A percentile compares a stretch with the other conserved stretches of the same genome.
These are phyloP conservation scores for Silene noctiflora DNA, from an alignment of 179 eudicot genomes.

Conservation along the genomic window DNA sequence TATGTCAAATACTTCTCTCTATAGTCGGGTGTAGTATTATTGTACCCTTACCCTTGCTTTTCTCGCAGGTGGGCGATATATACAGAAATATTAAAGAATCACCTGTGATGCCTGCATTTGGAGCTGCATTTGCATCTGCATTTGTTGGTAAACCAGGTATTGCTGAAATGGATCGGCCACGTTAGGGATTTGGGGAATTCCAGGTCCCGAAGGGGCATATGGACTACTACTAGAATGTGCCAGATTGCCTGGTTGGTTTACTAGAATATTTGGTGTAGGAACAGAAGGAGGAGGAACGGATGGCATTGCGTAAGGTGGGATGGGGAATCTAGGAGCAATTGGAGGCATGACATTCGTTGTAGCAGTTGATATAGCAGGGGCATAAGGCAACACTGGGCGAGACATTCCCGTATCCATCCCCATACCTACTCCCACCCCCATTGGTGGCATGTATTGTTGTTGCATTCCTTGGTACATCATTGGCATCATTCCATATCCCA, in stretches of 20 bases:
- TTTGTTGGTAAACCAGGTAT: constrained; percentile 51
- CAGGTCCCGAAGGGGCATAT: constrained; percentile 24
- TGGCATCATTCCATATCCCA: constrained; percentile 78
- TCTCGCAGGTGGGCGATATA: too few relatives aligned
- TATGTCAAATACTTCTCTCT: too few relatives aligned
- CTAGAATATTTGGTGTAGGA: constrained; percentile 4
- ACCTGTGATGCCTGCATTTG: constrained; percentile 29
- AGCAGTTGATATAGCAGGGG: constrained; percentile 36
- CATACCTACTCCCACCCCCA: constrained; percentile 56
- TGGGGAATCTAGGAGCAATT: constrained; percentile 43
- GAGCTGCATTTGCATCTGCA: constrained; percentile 41
- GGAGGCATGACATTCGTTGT: constrained; percentile 41
- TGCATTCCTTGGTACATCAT: constrained; percentile 81
- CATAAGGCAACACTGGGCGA: constrained; percentile 58
- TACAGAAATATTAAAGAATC: background rate
- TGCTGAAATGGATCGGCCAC: constrained; percentile 64
- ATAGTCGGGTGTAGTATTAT: too few relatives aligned
- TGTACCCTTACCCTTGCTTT: too few relatives aligned
- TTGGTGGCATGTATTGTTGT: constrained; percentile 66
- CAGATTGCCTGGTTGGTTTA: constrained; percentile 35
- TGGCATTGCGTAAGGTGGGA: constrained; percentile 46
- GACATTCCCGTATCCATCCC: constrained; percentile 57
- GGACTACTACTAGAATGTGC: constrained; percentile 29
- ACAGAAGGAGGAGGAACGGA: constrained; percentile 38
- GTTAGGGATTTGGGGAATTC: constrained; percentile 38